A percentile compares a stretch with the other conserved stretches of the same genome.
These are phyloP conservation scores for Suillus subluteus DNA, from an alignment of 768 basidiomycete genomes.

Conservation along the genomic window DNA sequence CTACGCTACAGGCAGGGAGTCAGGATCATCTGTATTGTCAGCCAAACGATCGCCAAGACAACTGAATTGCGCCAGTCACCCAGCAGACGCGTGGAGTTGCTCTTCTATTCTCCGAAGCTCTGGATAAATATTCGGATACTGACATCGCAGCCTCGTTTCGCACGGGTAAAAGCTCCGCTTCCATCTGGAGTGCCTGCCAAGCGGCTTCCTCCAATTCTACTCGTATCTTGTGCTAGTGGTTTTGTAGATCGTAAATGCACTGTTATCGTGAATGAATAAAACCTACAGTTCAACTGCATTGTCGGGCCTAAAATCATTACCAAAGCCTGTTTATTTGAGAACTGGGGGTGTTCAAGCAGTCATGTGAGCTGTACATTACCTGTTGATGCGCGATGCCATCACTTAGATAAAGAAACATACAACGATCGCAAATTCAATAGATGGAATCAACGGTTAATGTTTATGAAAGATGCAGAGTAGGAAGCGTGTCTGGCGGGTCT, in stretches of 20 bases:
- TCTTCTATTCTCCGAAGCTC: constrained; percentile 39
- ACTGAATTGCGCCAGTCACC: constrained; percentile 22
- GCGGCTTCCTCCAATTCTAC: no score
- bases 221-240: no score
- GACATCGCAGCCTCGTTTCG: no score
- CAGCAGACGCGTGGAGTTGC: constrained; percentile 33
- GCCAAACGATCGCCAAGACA: constrained; percentile 22
- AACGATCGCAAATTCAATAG: background rate
- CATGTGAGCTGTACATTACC: background rate
- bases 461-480: background rate
- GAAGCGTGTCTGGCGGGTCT: background rate
- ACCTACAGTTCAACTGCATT: no score
- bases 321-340: background rate
- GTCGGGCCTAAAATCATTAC: no score
- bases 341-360: background rate
- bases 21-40: constrained; percentile 11
- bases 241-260: no score
- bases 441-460: background rate
- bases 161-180: no score
- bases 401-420: background rate
- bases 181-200: no score
- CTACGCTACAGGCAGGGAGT: constrained; percentile 16
- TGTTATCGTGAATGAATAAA: no score
- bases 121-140: no score
- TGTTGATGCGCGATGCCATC: background rate